Percentiles rank a stretch among this genome's conserved stretches.
Evolutionary conservation across 2,329 filamentous ascomycete genomes (phyloP).

Genomic region (Fusarium sp.): DNA sequence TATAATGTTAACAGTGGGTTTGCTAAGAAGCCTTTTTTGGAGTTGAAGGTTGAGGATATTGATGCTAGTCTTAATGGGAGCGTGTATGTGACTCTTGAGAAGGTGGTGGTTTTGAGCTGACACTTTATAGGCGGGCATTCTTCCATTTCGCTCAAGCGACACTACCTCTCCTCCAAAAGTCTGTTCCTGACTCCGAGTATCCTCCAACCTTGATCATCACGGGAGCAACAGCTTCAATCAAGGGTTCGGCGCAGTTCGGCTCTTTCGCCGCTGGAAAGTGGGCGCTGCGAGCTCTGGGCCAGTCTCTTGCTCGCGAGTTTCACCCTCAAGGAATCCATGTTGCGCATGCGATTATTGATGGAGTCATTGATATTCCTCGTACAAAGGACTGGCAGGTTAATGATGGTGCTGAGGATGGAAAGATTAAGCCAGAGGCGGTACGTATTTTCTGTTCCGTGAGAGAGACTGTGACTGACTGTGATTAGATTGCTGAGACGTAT

Average conservation of each 20-base stretch:
- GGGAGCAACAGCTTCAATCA: constrained; percentile 84
- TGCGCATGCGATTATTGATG: constrained; percentile 85
- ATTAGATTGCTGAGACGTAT: constrained; percentile 85
- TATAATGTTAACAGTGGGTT: constrained; percentile 74
- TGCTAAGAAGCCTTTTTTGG: constrained; percentile 68
- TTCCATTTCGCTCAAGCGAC: constrained; percentile 81
- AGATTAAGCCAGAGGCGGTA: constrained; percentile 81
- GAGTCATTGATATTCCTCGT: constrained; percentile 83
- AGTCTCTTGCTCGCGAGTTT: constrained; percentile 85
- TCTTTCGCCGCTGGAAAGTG: constrained; percentile 86
- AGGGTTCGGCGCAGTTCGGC: constrained; percentile 76
- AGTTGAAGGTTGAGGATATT: constrained; percentile 64
- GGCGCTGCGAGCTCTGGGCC: constrained; percentile 78
- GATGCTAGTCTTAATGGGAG: constrained; percentile 59
- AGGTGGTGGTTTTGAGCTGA: not conserved
- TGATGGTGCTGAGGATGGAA: constrained; percentile 64
- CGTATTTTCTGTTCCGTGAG: constrained; percentile 49
- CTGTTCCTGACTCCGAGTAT: constrained; percentile 64
- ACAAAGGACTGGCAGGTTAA: constrained; percentile 67
- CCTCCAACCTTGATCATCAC: constrained; percentile 88
- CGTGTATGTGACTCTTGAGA: constrained; percentile 55
- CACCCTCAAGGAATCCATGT: constrained; percentile 87
- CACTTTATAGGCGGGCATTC: constrained; percentile 68
- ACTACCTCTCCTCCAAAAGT: constrained; percentile 77
- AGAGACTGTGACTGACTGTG: constrained; percentile 1